Evolutionary conservation across 148 eudicot genomes (phyloP).

Genomic region (Hydrangea macrophylla): DNA sequence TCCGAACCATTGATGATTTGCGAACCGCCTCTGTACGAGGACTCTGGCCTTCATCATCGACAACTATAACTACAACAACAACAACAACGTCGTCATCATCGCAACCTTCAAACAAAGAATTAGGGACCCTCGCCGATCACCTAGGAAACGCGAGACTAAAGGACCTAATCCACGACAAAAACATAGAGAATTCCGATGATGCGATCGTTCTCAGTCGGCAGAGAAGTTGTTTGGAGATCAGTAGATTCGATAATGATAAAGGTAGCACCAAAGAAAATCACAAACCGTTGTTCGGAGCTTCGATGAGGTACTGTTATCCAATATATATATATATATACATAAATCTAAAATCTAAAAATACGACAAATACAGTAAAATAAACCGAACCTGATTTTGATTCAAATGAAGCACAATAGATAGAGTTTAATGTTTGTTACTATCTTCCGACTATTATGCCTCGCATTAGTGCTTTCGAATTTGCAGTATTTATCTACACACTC

Average conservation of each 20-base stretch:
- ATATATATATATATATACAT: no score
- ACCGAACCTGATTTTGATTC: no score
- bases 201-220: conserved; percentile 21
- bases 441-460: no score
- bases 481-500: no score
- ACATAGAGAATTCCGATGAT: conserved; percentile 1
- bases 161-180: conserved; percentile 5
- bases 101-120: conserved; percentile 6
- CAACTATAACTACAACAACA: no score
- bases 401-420: no score
- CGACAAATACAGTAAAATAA: no score
- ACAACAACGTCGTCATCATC: no score
- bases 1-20: conserved; percentile 21
- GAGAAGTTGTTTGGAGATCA: conserved; percentile 31
- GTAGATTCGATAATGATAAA: conserved; percentile 22
- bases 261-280: conserved; percentile 34
- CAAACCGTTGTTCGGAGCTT: conserved; percentile 40
- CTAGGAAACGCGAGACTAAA: conserved; percentile 23
- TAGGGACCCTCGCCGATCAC: conserved; percentile 25
- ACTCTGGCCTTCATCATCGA: conserved; percentile 34
- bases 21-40: conserved; percentile 25
- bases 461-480: no score
- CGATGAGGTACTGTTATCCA: no score
- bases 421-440: no score
- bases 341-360: no score